Evolutionary conservation across 2,329 filamentous ascomycete genomes (phyloP).

Genomic region (Penicillium sp.): DNA sequence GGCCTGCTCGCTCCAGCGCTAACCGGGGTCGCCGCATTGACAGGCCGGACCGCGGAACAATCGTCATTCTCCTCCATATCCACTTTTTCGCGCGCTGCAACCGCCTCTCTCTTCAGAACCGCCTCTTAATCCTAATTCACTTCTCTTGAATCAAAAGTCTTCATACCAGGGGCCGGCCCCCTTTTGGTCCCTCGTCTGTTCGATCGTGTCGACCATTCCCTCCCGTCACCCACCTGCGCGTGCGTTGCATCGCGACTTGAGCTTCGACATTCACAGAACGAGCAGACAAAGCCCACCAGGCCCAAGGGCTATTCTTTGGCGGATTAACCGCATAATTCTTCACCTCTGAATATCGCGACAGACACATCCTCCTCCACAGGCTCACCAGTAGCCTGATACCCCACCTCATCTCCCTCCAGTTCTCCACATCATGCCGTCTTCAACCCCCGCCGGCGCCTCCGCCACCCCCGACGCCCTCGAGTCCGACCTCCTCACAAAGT

Average conservation of each 20-base stretch:
- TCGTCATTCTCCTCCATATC: slow-evolving; percentile 21
- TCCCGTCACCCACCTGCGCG: slow-evolving; percentile 12
- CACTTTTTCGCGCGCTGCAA: slow-evolving; percentile 16
- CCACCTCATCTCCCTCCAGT: neutral
- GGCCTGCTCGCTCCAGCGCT: slow-evolving; percentile 15
- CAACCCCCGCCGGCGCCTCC: slow-evolving; percentile 23
- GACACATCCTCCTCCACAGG: neutral
- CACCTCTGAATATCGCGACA: neutral
- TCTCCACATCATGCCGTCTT: slow-evolving; percentile 21
- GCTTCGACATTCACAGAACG: slow-evolving; percentile 7
- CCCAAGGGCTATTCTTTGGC: neutral
- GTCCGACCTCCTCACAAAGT: slow-evolving; percentile 45
- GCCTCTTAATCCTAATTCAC: slow-evolving; percentile 19
- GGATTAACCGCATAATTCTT: neutral
- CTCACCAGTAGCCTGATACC: slow-evolving; percentile 3
- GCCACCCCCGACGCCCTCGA: slow-evolving; percentile 45
- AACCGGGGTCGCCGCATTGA: slow-evolving; percentile 18
- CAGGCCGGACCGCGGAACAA: slow-evolving; percentile 20
- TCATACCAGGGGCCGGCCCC: slow-evolving; percentile 19
- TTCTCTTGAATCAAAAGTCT: neutral
- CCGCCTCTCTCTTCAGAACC: slow-evolving; percentile 3
- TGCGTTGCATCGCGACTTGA: slow-evolving; percentile 7
- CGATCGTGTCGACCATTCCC: slow-evolving; percentile 4
- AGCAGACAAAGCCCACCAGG: neutral
- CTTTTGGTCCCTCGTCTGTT: slow-evolving; percentile 2